Conservation (phyloP, 2,329 filamentous ascomycete species). For the Calonectria crousiana region DNA sequence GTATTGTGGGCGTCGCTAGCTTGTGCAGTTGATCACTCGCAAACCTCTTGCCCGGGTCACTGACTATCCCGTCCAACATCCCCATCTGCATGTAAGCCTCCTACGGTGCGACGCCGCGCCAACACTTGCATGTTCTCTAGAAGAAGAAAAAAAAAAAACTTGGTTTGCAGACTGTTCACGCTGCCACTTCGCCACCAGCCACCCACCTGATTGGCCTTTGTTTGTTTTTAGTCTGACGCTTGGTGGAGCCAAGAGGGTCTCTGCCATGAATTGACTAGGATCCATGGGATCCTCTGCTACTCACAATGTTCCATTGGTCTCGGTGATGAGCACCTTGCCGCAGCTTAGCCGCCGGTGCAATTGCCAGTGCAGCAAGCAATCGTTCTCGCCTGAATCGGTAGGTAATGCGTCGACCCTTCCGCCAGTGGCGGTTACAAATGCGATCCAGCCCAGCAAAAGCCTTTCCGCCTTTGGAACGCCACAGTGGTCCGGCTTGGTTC, state of each 20-base stretch:
- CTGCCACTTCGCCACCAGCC: constrained; percentile 18
- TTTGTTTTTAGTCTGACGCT: constrained; percentile 16
- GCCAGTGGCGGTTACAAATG: background rate
- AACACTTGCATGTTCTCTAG: background rate
- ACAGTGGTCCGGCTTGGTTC: background rate
- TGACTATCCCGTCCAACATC: constrained; percentile 12
- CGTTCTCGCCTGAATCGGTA: constrained; percentile 14
- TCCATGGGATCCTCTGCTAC: background rate
- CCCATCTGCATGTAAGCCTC: constrained; percentile 5
- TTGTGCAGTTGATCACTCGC: constrained; percentile 5
- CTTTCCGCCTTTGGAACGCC: constrained; percentile 17
- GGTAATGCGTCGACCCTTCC: background rate
- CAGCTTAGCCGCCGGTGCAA: constrained; percentile 15
- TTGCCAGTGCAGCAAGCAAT: background rate
- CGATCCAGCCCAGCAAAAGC: constrained; percentile 1
- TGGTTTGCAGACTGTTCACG: constrained; percentile 7
- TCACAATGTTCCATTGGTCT: background rate
- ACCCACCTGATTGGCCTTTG: constrained; percentile 1
- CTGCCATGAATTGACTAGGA: constrained; percentile 5
- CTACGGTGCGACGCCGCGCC: background rate
- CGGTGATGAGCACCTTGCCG: background rate
- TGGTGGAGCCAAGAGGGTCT: constrained; percentile 14
- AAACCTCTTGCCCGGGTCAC: constrained; percentile 6
- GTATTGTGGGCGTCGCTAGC: background rate
- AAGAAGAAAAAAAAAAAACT: background rate